A percentile compares a stretch with the other conserved stretches of the same genome.
phyloP scores from a whole-genome alignment of 495 filamentous ascomycete genomes.

The Lasiosphaeris hirsuta region DNA sequence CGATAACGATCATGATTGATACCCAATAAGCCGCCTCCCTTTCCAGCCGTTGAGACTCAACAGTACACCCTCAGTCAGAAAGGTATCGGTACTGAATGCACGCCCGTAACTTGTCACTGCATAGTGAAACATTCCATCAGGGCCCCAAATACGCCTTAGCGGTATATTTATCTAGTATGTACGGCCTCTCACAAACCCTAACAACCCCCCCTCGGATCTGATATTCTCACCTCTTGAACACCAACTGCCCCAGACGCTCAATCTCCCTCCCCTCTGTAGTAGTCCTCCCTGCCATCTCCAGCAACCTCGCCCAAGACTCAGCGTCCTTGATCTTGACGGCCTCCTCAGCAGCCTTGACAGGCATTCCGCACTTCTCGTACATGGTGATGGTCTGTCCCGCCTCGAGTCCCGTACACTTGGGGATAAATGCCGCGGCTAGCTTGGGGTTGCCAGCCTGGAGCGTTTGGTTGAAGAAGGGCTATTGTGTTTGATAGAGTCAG shows the following conservation, averaged over 20 bases:
- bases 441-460: conserved; percentile 87
- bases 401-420: conserved; percentile 69
- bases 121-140: too few species aligned
- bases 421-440: conserved; percentile 76
- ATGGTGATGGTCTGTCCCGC: conserved; percentile 71
- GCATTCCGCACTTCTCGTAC: conserved; percentile 94
- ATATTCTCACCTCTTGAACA: conserved; percentile 41
- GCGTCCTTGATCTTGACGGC: conserved; percentile 78
- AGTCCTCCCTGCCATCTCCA: conserved; percentile 43
- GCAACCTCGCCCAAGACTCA: conserved; percentile 48
- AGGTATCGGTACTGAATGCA: too few species aligned
- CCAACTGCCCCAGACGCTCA: conserved; percentile 39
- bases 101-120: too few species aligned
- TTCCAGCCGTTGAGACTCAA: too few species aligned
- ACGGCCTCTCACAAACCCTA: not conserved
- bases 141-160: too few species aligned
- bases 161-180: not conserved
- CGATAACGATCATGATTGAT: too few species aligned
- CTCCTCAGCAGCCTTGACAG: conserved; percentile 88
- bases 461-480: conserved; percentile 90
- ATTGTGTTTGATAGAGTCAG: conserved; percentile 43
- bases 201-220: not conserved
- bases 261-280: conserved; percentile 46
- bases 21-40: too few species aligned
- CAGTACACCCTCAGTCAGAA: too few species aligned